These are phyloP conservation scores for Fusarium ramigenum DNA, from an alignment of 2,329 filamentous ascomycete species.

Conservation along the genomic window DNA sequence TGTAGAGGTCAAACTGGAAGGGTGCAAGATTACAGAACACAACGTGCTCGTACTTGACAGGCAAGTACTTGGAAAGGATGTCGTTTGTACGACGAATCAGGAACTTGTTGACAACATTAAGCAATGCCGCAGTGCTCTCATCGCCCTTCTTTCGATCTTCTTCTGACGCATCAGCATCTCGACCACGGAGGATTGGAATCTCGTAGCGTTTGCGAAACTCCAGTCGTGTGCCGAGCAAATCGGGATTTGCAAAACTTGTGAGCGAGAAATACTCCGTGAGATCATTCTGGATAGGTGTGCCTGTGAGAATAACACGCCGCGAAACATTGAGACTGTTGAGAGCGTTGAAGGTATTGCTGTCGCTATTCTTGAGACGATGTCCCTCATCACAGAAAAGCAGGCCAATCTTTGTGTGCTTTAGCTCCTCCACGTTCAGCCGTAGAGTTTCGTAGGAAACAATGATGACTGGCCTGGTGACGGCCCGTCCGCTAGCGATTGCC, in stretches of 20 bases:
- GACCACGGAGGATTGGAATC: slow-evolving; percentile 87
- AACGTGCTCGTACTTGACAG: slow-evolving; percentile 98
- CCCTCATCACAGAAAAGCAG: slow-evolving; percentile 96
- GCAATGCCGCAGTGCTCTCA: slow-evolving; percentile 81
- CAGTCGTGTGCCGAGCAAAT: slow-evolving; percentile 84
- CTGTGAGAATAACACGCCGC: slow-evolving; percentile 91
- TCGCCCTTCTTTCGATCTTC: slow-evolving; percentile 84
- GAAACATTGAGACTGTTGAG: slow-evolving; percentile 91
- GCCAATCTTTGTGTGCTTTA: slow-evolving; percentile 90
- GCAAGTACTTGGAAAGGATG: slow-evolving; percentile 95
- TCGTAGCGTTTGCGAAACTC: slow-evolving; percentile 97
- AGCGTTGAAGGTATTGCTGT: slow-evolving; percentile 93
- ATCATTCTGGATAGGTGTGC: slow-evolving; percentile 98
- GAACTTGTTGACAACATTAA: slow-evolving; percentile 93
- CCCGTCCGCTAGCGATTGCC: slow-evolving; percentile 89
- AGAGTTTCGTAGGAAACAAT: slow-evolving; percentile 99
- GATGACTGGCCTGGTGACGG: slow-evolving; percentile 89
- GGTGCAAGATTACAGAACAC: slow-evolving; percentile 96
- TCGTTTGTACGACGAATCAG: slow-evolving; percentile 98
- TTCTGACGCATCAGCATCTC: slow-evolving; percentile 89
- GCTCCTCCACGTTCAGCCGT: slow-evolving; percentile 87
- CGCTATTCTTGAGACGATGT: slow-evolving; percentile 94
- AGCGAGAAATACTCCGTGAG: slow-evolving; percentile 97
- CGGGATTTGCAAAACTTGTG: slow-evolving; percentile 95
- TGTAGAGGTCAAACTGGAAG: slow-evolving; percentile 94